Conservation (phyloP, 2,329 filamentous ascomycete genomes). For the Scleromitrula shiraiana region DNA sequence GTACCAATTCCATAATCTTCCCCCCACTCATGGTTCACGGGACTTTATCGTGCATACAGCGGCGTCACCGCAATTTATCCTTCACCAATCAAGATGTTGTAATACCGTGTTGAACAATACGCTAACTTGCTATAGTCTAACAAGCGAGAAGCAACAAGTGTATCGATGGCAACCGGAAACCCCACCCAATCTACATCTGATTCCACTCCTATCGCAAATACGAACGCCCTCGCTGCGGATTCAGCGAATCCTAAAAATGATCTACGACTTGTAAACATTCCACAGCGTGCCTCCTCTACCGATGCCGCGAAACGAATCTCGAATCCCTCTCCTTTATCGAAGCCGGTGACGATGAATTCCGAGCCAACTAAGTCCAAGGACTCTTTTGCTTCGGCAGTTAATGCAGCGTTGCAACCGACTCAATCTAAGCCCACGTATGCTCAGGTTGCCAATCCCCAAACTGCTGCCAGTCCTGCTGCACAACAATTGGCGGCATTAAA, state of each 20-base stretch:
- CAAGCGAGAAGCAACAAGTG: slow-evolving; percentile 46
- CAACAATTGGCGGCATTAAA: slow-evolving; percentile 82
- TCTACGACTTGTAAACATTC: slow-evolving; percentile 48
- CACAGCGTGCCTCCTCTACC: slow-evolving; percentile 54
- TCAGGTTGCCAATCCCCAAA: slow-evolving; percentile 29
- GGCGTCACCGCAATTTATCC: slow-evolving; percentile 24
- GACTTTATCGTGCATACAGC: slow-evolving; percentile 16
- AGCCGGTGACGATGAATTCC: slow-evolving; percentile 55
- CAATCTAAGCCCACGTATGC: slow-evolving; percentile 26
- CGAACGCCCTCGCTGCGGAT: slow-evolving; percentile 26
- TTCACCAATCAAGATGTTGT: slow-evolving; percentile 24
- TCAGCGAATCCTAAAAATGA: slow-evolving; percentile 44
- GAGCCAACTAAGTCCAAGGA: slow-evolving; percentile 41
- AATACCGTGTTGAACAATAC: slow-evolving; percentile 25
- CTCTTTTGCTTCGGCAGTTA: slow-evolving; percentile 32
- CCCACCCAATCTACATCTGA: slow-evolving; percentile 38
- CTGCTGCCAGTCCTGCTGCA: slow-evolving; percentile 53
- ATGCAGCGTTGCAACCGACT: slow-evolving; percentile 27
- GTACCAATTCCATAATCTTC: neutral
- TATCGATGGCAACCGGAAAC: slow-evolving; percentile 30
- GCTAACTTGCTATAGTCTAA: slow-evolving; percentile 48
- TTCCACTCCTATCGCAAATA: slow-evolving; percentile 11
- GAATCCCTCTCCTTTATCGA: slow-evolving; percentile 67
- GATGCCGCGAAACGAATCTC: slow-evolving; percentile 52
- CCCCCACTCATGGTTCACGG: slow-evolving; percentile 11